Conservation (phyloP, 1,284 basidiomycete genomes). For the Paramarasmius palmivorus region DNA sequence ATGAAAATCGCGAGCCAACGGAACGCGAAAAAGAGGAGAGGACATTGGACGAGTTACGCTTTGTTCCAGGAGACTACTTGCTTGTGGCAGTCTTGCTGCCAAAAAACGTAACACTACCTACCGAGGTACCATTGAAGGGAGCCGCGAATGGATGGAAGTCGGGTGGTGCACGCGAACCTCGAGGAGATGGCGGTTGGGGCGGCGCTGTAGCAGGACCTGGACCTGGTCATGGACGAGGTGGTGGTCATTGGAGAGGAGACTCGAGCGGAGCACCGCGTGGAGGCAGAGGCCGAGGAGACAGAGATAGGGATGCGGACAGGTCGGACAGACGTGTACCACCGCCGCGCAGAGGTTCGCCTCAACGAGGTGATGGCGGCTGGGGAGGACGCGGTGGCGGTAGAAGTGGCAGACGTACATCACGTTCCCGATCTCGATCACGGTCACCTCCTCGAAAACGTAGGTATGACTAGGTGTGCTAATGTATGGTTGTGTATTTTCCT, state of each 20-base stretch:
- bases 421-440: constrained; percentile 35
- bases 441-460: constrained; percentile 25
- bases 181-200: constrained; percentile 47
- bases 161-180: constrained; percentile 13
- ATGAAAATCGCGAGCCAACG: constrained; percentile 33
- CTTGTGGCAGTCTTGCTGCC: constrained; percentile 70
- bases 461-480: constrained; percentile 12
- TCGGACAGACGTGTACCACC: constrained; percentile 42
- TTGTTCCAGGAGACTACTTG: constrained; percentile 77
- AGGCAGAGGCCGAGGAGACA: constrained; percentile 42
- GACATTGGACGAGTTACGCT: constrained; percentile 73
- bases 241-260: constrained; percentile 70
- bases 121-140: constrained; percentile 52
- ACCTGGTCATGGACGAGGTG: constrained; percentile 48
- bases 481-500: background rate
- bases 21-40: constrained; percentile 57
- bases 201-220: constrained; percentile 34
- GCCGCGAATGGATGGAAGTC: constrained; percentile 47
- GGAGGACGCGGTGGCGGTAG: constrained; percentile 34
- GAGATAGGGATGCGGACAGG: constrained; percentile 33
- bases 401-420: constrained; percentile 35
- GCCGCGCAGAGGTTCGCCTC: constrained; percentile 44
- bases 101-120: constrained; percentile 54
- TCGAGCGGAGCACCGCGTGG: constrained; percentile 46
- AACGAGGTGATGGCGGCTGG: constrained; percentile 36